phyloP scores from a whole-genome alignment of 768 basidiomycete genomes.

The Lentinus tigrinus region DNA sequence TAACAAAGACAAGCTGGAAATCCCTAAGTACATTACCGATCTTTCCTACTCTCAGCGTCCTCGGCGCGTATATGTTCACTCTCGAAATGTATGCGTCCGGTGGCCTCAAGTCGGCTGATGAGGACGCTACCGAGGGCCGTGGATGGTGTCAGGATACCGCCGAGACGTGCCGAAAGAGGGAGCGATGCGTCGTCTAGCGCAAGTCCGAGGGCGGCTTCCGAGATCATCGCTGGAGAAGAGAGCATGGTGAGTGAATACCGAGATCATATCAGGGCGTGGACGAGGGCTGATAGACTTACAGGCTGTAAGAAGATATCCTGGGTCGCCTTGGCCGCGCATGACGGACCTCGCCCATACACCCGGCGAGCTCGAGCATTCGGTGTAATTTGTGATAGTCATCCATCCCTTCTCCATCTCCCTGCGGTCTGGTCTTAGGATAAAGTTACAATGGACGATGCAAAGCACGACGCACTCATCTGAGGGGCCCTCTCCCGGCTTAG shows the following conservation, averaged over 20 bases:
- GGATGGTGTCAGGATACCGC: slow-evolving; percentile 83
- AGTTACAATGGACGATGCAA: not conserved
- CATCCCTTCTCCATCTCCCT: slow-evolving; percentile 62
- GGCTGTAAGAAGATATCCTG: slow-evolving; percentile 51
- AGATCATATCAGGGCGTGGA: not conserved
- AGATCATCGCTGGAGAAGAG: slow-evolving; percentile 57
- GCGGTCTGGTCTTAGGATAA: not conserved
- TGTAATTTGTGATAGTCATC: slow-evolving; percentile 67
- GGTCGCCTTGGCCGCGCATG: slow-evolving; percentile 70
- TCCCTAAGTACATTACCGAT: not conserved
- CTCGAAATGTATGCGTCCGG: slow-evolving; percentile 56
- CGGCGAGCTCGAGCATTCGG: slow-evolving; percentile 51
- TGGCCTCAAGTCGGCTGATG: slow-evolving; percentile 61
- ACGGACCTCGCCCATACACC: slow-evolving; percentile 45
- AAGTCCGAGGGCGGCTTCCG: slow-evolving; percentile 75
- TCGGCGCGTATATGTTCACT: slow-evolving; percentile 40
- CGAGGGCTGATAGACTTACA: slow-evolving; percentile 6
- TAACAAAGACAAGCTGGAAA: not conserved
- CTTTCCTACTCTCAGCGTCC: slow-evolving; percentile 10
- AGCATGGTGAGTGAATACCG: not conserved
- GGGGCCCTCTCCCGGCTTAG: slow-evolving; percentile 61
- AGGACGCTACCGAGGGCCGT: slow-evolving; percentile 79
- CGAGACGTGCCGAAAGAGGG: slow-evolving; percentile 54
- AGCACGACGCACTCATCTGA: slow-evolving; percentile 54
- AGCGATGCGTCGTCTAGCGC: slow-evolving; percentile 55